Conservation (phyloP, 805 yeast genomes). For the Candida michaelii region DNA sequence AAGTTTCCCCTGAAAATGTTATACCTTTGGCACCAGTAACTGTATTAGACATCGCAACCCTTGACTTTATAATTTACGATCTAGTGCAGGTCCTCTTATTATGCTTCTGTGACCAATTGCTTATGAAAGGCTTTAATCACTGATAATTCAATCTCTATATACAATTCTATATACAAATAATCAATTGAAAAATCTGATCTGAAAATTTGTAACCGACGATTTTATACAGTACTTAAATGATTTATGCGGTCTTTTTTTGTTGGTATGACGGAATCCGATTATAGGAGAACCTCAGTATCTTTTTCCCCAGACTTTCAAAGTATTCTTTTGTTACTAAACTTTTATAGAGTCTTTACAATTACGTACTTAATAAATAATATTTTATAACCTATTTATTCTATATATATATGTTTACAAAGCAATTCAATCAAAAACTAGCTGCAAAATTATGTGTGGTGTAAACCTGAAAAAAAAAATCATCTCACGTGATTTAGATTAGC, state of each 20-base stretch:
- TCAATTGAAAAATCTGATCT: constrained; percentile 1
- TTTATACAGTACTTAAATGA: constrained; percentile 1
- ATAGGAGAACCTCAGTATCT: neutral
- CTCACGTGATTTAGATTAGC: constrained; percentile 12
- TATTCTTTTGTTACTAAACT: no score
- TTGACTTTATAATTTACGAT: no score
- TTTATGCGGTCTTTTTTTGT: neutral
- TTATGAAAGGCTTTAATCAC: no score
- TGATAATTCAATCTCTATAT: no score
- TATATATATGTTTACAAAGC: neutral
- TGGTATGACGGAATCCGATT: neutral
- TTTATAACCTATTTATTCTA: neutral
- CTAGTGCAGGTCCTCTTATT: no score
- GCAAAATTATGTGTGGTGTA: no score
- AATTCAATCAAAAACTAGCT: no score
- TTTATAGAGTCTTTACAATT: no score
- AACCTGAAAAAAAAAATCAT: no score
- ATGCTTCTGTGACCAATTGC: no score
- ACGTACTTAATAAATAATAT: neutral
- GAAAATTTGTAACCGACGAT: neutral
- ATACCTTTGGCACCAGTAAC: constrained; percentile 39
- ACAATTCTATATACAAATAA: neutral
- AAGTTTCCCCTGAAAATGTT: constrained; percentile 45
- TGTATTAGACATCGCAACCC: constrained; percentile 20
- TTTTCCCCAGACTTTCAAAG: constrained; percentile 1